Evolutionary conservation across 2,329 filamentous ascomycete genomes (phyloP), one percentile per base, ranked within the genome.

Genomic region (Fusarium sp.): DNA sequence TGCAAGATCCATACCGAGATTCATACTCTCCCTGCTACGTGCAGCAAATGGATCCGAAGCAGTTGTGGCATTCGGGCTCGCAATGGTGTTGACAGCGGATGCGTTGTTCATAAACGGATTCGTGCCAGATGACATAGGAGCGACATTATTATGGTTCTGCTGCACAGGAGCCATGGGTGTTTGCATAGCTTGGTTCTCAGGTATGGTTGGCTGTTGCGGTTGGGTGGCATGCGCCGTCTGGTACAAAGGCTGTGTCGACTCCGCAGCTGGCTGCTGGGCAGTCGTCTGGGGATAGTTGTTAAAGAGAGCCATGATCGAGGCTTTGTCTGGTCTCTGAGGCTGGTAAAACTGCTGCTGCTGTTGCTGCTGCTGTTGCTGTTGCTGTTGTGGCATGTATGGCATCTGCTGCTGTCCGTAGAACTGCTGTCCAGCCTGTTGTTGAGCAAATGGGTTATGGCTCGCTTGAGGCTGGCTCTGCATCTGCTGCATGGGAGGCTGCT

Each of bases 241-340:
- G 16, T 58, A 60, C 30, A 52, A 52, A 43, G 45, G 76, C 57
- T 77, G 73, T 27, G 73, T 76, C 11, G 69, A 72, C 27, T 76
- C 72, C 38, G 80, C 74, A 27, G 68, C 65, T 20, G 80, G 69
- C 29, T 81, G 76, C 30, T 82, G 79, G 6, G 85, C 83, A 2
- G 84, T 81, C 34, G 85, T 79, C 52, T 88, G 85, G 10, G 87
- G 84, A 41, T 90, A 87, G 76, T 88, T 90, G 75, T 86, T 88
- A 79, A 93, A 95, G 13, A 96, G 80, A 8, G 92, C 91, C 78
- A 95, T 84, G 63, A 96, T 95, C 7, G 91, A 91, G 5, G 87
- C 88, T 69, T 92, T 94, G 74, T 94, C 89, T 30, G 90, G 85
- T 32, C 86, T 83, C 44, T 82, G 82, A 18, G 84, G 82, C 53